Evolutionary conservation across 1,284 basidiomycete species (phyloP).

Genomic region (Somion occarium): DNA sequence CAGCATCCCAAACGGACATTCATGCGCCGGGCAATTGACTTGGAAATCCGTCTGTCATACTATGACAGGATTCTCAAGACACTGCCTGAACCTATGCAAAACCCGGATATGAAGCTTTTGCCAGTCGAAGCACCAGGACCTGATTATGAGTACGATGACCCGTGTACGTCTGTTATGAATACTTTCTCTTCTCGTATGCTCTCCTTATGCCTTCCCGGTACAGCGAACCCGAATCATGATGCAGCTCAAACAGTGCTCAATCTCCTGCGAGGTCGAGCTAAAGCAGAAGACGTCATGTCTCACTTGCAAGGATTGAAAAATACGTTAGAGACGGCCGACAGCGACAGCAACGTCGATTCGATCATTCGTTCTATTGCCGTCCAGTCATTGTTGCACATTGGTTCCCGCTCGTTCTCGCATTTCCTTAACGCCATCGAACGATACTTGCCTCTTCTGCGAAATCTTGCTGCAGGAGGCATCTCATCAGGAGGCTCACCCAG

Average conservation of each 20-base stretch:
- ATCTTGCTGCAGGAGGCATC: slow-evolving; percentile 48
- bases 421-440: slow-evolving; percentile 97
- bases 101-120: slow-evolving; percentile 61
- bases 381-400: slow-evolving; percentile 88
- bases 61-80: slow-evolving; percentile 91
- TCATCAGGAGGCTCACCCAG: slow-evolving; percentile 38
- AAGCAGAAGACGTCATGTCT: slow-evolving; percentile 74
- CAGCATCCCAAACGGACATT: slow-evolving; percentile 87
- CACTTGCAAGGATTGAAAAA: slow-evolving; percentile 71
- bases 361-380: slow-evolving; percentile 78
- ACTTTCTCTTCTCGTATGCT: background rate
- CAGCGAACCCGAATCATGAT: slow-evolving; percentile 74
- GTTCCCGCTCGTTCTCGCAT: slow-evolving; percentile 95
- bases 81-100: slow-evolving; percentile 78
- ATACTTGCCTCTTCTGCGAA: slow-evolving; percentile 86
- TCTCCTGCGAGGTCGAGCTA: slow-evolving; percentile 75
- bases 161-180: slow-evolving; percentile 19
- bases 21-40: slow-evolving; percentile 84
- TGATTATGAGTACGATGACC: slow-evolving; percentile 79
- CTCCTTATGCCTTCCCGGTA: no score
- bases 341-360: slow-evolving; percentile 56
- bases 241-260: slow-evolving; percentile 79
- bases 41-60: slow-evolving; percentile 91
- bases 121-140: slow-evolving; percentile 77
- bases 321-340: slow-evolving; percentile 55